Conservation (phyloP, 495 filamentous ascomycete species). For the Aeminium ludgeri region DNA sequence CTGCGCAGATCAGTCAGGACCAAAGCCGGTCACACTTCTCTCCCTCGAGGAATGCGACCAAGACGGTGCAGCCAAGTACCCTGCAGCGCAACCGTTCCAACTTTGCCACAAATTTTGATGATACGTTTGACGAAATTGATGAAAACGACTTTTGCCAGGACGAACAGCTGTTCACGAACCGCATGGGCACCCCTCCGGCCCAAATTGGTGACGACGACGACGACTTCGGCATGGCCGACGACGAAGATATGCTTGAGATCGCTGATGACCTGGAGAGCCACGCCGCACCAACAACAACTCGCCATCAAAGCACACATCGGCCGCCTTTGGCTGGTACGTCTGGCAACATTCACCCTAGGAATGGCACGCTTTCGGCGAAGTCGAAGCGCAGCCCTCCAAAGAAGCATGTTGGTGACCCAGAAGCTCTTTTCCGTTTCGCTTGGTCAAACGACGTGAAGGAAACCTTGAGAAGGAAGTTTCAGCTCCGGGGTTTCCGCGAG, state of each 20-base stretch:
- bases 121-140: not conserved
- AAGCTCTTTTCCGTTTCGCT: slow-evolving; percentile 26
- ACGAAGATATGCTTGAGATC: slow-evolving; percentile 52
- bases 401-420: slow-evolving; percentile 6
- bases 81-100: no score
- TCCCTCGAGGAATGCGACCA: slow-evolving; percentile 5
- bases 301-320: not conserved
- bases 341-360: slow-evolving; percentile 30
- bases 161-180: slow-evolving; percentile 13
- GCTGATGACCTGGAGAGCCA: slow-evolving; percentile 39
- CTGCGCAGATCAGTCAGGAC: not conserved
- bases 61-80: no score
- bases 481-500: slow-evolving; percentile 66
- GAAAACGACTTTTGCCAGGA: slow-evolving; percentile 2
- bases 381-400: not conserved
- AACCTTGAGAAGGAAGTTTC: slow-evolving; percentile 62
- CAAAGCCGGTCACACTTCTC: slow-evolving; percentile 10
- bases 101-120: not conserved
- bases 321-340: slow-evolving; percentile 37
- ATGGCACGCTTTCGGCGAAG: slow-evolving; percentile 20
- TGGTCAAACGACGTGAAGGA: slow-evolving; percentile 80
- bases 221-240: slow-evolving; percentile 22
- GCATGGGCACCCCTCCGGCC: slow-evolving; percentile 17
- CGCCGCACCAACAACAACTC: slow-evolving; percentile 16
- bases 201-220: slow-evolving; percentile 12